phyloP scores from a whole-genome alignment of 495 filamentous ascomycete genomes.

The Annulohypoxylon bovei region DNA sequence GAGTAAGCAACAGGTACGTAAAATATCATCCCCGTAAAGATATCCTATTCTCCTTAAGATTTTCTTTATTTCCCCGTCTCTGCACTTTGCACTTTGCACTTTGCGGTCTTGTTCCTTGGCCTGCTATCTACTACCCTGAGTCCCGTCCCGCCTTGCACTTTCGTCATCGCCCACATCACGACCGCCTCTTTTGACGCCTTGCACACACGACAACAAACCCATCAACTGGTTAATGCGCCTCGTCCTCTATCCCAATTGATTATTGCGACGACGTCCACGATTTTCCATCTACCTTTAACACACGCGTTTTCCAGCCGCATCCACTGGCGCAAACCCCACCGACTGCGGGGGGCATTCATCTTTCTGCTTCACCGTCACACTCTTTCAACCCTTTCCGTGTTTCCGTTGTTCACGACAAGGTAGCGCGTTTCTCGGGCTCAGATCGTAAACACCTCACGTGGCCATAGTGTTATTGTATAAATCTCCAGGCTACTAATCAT shows the following conservation, averaged over 20 bases:
- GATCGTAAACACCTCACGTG: constrained; percentile 9
- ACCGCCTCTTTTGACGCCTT: constrained; percentile 30
- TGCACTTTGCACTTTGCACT: constrained; percentile 32
- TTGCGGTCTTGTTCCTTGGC: constrained; percentile 42
- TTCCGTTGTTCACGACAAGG: constrained; percentile 21
- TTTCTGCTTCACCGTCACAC: constrained; percentile 42
- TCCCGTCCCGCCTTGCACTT: constrained; percentile 42
- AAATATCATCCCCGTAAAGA: background rate
- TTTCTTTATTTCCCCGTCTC: constrained; percentile 6
- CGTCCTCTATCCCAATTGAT: constrained; percentile 41
- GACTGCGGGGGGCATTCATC: constrained; percentile 44
- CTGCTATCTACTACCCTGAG: constrained; percentile 35
- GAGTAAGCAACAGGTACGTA: constrained; percentile 31
- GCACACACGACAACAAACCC: constrained; percentile 36
- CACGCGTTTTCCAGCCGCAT: constrained; percentile 44
- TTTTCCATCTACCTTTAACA: constrained; percentile 24
- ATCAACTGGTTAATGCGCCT: constrained; percentile 33
- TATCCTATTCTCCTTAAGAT: background rate
- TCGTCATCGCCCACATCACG: constrained; percentile 44
- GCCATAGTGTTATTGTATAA: background rate
- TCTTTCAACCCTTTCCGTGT: constrained; percentile 5
- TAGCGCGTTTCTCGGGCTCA: constrained; percentile 21
- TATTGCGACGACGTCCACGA: constrained; percentile 36
- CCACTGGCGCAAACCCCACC: constrained; percentile 50
- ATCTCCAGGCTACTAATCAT: background rate